phyloP scores from a whole-genome alignment of 1,284 basidiomycete genomes.

The Anthracocystis panici-leucophaei region DNA sequence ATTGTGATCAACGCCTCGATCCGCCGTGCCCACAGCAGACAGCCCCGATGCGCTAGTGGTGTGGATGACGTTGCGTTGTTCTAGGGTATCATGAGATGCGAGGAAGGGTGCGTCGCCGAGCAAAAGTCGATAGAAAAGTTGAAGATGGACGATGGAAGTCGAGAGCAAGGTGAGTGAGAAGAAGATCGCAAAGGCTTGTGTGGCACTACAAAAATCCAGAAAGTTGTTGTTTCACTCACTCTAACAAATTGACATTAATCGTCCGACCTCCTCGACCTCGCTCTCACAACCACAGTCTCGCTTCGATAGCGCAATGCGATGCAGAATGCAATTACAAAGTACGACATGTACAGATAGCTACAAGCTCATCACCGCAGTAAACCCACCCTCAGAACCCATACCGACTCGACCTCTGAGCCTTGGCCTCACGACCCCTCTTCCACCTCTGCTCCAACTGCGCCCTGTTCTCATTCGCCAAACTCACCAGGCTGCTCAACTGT shows the following conservation, averaged over 20 bases:
- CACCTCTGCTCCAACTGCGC: constrained; percentile 60
- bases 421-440: constrained; percentile 34
- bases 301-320: neutral
- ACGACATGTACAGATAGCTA: neutral
- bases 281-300: neutral
- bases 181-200: constrained; percentile 34
- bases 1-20: neutral
- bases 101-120: neutral
- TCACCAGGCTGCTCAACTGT: constrained; percentile 62
- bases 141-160: constrained; percentile 1
- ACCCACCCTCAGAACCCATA: constrained; percentile 27
- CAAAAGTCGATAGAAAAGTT: neutral
- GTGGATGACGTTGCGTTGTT: neutral
- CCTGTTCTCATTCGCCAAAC: constrained; percentile 58
- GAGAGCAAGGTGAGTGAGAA: neutral
- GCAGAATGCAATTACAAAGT: neutral
- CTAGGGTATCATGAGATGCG: constrained; percentile 2
- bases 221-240: neutral
- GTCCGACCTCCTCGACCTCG: neutral
- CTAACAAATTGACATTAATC: neutral
- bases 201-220: neutral
- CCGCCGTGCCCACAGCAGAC: neutral
- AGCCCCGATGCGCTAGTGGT: neutral
- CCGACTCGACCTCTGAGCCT: constrained; percentile 27
- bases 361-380: no score